Evolutionary conservation across 306 rosid genomes (phyloP), one percentile per base, ranked within the genome.

Genomic region (Parietaria judaica): DNA sequence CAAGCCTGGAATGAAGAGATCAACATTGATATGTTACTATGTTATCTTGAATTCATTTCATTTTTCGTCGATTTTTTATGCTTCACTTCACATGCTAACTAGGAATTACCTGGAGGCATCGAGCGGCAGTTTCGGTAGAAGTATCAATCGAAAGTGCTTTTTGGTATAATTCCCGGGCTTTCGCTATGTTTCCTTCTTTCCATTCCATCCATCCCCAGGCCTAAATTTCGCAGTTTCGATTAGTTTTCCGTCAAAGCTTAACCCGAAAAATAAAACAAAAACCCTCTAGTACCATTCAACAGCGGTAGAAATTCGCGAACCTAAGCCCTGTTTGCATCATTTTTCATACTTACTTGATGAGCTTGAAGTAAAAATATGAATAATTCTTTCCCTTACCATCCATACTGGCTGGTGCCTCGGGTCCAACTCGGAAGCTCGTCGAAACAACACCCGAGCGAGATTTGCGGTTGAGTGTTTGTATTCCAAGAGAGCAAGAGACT

Each of bases 171-270:
- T 75, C 80, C 79, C 98, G 81, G 43, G 98, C 96, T 34, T 76
- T 85, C 34, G 63, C 78, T 47, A 88, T 70, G 68, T 91, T 87
- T 54, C 96, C 90, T 86, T 88, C 98, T 76, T 88, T 91, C 96
- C 98, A 91, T 76, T 91, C 98, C 96, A 91, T 91, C 98, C 98
- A 91, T 65, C 98, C 98, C 98, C 98, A 91, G 38, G 98, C 98
- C 98, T 91, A 78, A 76, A 57, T 53, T 36, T 75, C 80, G 50
- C 61, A 69, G 31, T 31, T 66, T 69, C 45, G 9, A 11, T 58
- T 38, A 72, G 66, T 61, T 23, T 23, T 23, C 31, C 31, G 31
- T 0, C 1, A 37, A 70, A 61, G 54, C 34, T 36, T 17, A 67
- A 49, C 54, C 34, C 31, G 31, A 23, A 23, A 23, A 23, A 23